These are phyloP conservation scores for Wallacemonas sp. DNA, from an alignment of 208 protist species.

Conservation along the genomic window DNA sequence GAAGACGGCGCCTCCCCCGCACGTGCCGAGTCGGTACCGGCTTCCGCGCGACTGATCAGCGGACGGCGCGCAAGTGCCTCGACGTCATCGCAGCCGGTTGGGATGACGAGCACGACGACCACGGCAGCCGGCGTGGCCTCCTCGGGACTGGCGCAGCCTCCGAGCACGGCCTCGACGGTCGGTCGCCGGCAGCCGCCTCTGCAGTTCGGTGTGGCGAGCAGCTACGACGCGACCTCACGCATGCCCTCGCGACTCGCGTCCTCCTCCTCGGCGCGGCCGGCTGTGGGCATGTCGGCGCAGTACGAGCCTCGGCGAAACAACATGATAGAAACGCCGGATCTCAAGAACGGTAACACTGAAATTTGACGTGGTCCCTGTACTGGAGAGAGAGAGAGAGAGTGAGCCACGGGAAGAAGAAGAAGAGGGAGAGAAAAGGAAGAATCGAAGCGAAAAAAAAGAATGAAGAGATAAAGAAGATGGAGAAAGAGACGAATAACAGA, in stretches of 20 bases:
- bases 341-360: no score
- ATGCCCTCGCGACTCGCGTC: neutral
- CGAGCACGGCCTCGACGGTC: neutral
- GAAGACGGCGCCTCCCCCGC: neutral
- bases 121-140: neutral
- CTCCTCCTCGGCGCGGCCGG: neutral
- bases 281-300: neutral
- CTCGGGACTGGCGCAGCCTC: no score
- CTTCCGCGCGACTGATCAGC: neutral
- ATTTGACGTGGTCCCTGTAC: no score
- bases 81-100: neutral
- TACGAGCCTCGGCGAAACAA: neutral
- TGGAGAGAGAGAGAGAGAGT: neutral
- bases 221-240: neutral
- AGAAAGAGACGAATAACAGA: no score
- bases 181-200: no score
- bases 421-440: conserved; percentile 12
- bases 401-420: conserved; percentile 1
- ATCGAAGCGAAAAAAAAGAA: conserved; percentile 5
- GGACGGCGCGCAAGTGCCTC: neutral
- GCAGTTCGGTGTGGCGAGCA: neutral
- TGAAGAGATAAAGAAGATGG: no score
- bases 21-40: neutral
- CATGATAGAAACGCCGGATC: neutral
- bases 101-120: no score